These are phyloP conservation scores for Pelargonium myrrhifolium DNA, from an alignment of 441 rosid genomes.

Conservation along the genomic window DNA sequence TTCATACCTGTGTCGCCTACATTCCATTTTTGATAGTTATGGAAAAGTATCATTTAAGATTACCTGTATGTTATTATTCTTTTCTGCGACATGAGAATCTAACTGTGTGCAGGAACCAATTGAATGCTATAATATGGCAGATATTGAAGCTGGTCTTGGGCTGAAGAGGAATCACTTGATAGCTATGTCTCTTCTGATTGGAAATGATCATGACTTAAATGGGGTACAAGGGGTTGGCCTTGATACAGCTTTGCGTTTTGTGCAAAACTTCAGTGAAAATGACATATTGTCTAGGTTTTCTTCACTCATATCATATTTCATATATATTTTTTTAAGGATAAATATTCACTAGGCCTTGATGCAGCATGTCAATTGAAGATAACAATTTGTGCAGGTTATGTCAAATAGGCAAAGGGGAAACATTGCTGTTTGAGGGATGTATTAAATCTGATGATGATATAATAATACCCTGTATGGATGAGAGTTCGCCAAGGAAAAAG, in stretches of 20 bases:
- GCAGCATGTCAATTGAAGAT: conserved; percentile 14
- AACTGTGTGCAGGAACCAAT: conserved; percentile 58
- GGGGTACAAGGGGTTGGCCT: conserved; percentile 82
- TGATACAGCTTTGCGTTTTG: conserved; percentile 64
- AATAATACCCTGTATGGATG: conserved; percentile 21
- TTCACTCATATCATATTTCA: conserved; percentile 6
- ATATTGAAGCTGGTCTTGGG: conserved; percentile 79
- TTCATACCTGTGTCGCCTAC: no score
- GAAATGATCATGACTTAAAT: conserved; percentile 65
- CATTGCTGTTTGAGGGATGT: conserved; percentile 23
- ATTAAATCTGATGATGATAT: conserved; percentile 24
- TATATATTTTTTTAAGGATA: background rate
- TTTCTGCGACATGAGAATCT: conserved; percentile 19
- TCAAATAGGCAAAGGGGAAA: conserved; percentile 47
- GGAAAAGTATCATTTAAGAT: no score
- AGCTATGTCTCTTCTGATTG: conserved; percentile 76
- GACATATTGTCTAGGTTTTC: conserved; percentile 54
- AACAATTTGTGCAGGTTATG: conserved; percentile 40
- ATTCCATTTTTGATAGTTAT: background rate
- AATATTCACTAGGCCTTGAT: background rate
- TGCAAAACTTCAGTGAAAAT: conserved; percentile 51
- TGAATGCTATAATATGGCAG: conserved; percentile 75
- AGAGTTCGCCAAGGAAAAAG: conserved; percentile 28
- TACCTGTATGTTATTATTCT: no score
- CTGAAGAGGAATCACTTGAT: conserved; percentile 73